Evolutionary conservation across 495 filamentous ascomycete species (phyloP).

Genomic region (Physcia stellaris): DNA sequence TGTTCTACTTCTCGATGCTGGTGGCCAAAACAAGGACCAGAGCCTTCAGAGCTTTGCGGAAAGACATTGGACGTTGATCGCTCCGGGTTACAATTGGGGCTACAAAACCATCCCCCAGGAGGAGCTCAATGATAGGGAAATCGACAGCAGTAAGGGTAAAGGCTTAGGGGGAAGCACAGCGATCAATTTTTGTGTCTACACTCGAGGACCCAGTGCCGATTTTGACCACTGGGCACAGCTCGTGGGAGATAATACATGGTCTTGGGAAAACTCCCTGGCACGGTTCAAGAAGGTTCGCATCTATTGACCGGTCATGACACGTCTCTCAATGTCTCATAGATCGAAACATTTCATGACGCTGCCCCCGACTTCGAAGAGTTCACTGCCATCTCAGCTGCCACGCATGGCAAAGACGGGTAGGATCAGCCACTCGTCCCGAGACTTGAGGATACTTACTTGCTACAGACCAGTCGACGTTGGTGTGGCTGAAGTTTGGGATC

Average conservation of each 20-base stretch:
- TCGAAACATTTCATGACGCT: conserved; percentile 39
- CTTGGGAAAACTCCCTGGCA: conserved; percentile 33
- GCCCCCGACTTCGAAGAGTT: conserved; percentile 25
- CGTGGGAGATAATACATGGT: conserved; percentile 30
- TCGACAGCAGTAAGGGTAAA: conserved; percentile 45
- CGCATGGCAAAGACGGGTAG: conserved; percentile 34
- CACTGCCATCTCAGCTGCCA: conserved; percentile 13
- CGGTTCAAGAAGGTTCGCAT: conserved; percentile 27
- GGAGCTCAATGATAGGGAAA: conserved; percentile 31
- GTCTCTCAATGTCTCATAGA: not conserved
- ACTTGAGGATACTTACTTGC: conserved; percentile 46
- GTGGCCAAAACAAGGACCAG: conserved; percentile 32
- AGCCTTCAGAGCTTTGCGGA: conserved; percentile 35
- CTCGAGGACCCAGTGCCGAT: conserved; percentile 42
- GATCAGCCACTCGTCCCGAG: conserved; percentile 18
- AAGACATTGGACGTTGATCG: conserved; percentile 35
- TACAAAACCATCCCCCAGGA: conserved; percentile 45
- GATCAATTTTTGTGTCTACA: conserved; percentile 51
- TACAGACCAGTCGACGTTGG: conserved; percentile 66
- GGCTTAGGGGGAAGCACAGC: conserved; percentile 47
- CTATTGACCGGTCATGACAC: too few species aligned
- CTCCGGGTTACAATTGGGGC: conserved; percentile 39
- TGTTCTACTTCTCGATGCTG: conserved; percentile 47
- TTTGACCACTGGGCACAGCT: conserved; percentile 40
- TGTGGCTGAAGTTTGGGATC: conserved; percentile 52